These are phyloP conservation scores for Fagopyrum tataricum DNA, from an alignment of 148 eudicot species.

Conservation along the genomic window DNA sequence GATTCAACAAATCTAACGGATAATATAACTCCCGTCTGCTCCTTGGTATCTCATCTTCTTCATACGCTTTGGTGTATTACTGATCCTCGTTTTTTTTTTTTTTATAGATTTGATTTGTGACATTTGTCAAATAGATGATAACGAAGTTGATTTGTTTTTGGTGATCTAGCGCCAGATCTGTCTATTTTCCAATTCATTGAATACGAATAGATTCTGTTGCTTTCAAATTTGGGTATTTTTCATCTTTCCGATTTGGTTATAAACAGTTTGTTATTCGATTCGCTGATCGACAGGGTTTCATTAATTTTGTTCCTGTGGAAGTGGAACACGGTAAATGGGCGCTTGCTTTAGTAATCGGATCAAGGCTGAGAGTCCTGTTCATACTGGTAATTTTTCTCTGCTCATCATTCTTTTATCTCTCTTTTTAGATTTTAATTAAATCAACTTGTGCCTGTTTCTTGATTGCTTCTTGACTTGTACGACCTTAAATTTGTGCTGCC, in stretches of 20 bases:
- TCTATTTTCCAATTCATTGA: neutral
- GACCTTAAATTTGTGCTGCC: neutral
- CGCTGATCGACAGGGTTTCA: neutral
- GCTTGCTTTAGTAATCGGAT: slow-evolving; percentile 36
- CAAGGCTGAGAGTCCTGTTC: slow-evolving; percentile 40
- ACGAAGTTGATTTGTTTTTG: neutral
- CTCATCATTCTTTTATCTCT: neutral
- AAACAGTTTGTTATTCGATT: neutral
- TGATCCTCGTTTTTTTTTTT: neutral
- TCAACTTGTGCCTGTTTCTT: neutral
- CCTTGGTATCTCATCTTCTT: slow-evolving; percentile 1
- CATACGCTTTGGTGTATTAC: neutral
- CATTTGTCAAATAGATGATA: neutral
- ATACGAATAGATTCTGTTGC: neutral
- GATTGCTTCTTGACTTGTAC: neutral
- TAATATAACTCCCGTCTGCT: too few relatives aligned
- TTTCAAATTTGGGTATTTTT: slow-evolving; percentile 3
- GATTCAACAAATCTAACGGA: neutral
- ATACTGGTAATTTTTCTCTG: slow-evolving; percentile 23
- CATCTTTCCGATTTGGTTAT: neutral
- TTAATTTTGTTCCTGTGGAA: neutral
- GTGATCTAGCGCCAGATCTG: slow-evolving; percentile 8
- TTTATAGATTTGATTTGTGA: neutral
- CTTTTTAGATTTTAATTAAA: neutral
- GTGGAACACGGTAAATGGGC: slow-evolving; percentile 22